These are phyloP conservation scores for Epicoccum nigrum DNA, from an alignment of 2,329 filamentous ascomycete species.

Conservation along the genomic window DNA sequence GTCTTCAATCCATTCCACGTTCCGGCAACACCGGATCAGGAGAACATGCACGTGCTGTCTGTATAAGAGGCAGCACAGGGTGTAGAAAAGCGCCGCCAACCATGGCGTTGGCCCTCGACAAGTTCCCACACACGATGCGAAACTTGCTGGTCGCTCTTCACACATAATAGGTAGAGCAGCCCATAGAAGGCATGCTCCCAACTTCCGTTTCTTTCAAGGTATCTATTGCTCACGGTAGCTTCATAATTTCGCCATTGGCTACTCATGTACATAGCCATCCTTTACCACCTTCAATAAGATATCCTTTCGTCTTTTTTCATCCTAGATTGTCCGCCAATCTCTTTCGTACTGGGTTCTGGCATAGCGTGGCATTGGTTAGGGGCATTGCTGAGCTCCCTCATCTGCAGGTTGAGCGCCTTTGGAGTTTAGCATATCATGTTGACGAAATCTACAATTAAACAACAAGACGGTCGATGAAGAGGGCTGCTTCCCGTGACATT, in stretches of 20 bases:
- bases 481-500: background rate
- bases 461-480: background rate
- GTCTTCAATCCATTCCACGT: slow-evolving; percentile 36
- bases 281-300: background rate
- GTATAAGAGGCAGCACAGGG: slow-evolving; percentile 33
- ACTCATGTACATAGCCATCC: slow-evolving; percentile 30
- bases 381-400: slow-evolving; percentile 11
- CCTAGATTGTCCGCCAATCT: background rate
- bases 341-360: background rate
- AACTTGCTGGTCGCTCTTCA: slow-evolving; percentile 50
- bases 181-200: slow-evolving; percentile 12
- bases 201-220: slow-evolving; percentile 21
- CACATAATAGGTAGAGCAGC: slow-evolving; percentile 21
- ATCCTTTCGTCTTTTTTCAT: background rate
- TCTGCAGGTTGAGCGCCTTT: slow-evolving; percentile 4
- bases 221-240: slow-evolving; percentile 16
- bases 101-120: slow-evolving; percentile 40
- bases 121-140: slow-evolving; percentile 18
- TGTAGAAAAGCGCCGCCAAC: slow-evolving; percentile 49
- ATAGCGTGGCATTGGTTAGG: slow-evolving; percentile 4
- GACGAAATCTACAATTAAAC: slow-evolving; percentile 6
- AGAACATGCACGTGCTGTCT: slow-evolving; percentile 55
- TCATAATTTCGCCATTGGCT: slow-evolving; percentile 21
- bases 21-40: slow-evolving; percentile 35
- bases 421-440: background rate